Percentiles rank a stretch among this genome's conserved stretches.
phyloP scores from a whole-genome alignment of 192 early-diverging fungal species.

The Backusella morwellensis region DNA sequence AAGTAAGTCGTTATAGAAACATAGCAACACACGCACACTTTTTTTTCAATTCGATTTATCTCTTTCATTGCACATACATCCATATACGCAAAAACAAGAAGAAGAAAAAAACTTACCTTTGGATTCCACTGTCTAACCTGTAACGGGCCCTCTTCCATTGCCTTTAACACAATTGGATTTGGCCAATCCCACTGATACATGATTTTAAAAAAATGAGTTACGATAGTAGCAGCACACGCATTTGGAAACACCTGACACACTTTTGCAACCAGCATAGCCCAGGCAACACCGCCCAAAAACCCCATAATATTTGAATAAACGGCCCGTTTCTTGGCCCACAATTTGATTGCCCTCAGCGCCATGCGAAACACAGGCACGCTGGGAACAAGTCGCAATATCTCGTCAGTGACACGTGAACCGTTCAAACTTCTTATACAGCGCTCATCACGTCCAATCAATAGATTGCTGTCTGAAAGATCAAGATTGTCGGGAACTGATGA shows the following conservation, averaged over 20 bases:
- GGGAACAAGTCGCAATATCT: conserved; percentile 94
- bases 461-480: conserved; percentile 80
- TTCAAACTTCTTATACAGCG: conserved; percentile 86
- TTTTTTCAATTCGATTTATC: background rate
- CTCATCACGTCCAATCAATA: conserved; percentile 87
- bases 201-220: conserved; percentile 87
- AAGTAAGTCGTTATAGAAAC: background rate
- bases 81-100: background rate
- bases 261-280: conserved; percentile 96
- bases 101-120: conserved; percentile 34
- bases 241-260: conserved; percentile 96
- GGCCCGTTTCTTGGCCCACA: conserved; percentile 92
- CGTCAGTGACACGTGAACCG: conserved; percentile 96
- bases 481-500: conserved; percentile 77
- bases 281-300: conserved; percentile 97
- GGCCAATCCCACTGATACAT: conserved; percentile 94
- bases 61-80: background rate
- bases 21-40: background rate
- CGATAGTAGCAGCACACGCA: conserved; percentile 84
- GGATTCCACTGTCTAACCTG: conserved; percentile 95
- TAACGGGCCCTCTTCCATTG: conserved; percentile 85
- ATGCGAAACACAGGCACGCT: conserved; percentile 86
- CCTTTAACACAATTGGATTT: conserved; percentile 86
- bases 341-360: conserved; percentile 91
- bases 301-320: conserved; percentile 98